These are phyloP conservation scores for Capsella rubella DNA, from an alignment of 441 rosid genomes.

Conservation along the genomic window DNA sequence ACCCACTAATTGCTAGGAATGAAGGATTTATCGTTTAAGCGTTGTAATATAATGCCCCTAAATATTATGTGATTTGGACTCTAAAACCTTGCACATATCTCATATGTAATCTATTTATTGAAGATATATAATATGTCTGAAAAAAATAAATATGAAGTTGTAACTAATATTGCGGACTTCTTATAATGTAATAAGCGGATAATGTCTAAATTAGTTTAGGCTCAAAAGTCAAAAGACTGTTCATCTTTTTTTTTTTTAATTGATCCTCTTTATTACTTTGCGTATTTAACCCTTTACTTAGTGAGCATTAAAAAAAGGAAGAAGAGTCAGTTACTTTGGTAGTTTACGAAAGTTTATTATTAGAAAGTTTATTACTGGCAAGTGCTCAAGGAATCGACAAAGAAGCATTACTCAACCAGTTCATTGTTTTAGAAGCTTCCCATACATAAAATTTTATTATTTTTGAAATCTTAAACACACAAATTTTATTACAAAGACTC, in stretches of 20 bases:
- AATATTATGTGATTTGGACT: background rate
- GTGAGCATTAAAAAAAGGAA: constrained; percentile 6
- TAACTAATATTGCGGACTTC: background rate
- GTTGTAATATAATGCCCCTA: no score
- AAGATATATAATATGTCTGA: background rate
- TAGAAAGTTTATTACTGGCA: no score
- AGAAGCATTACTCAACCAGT: background rate
- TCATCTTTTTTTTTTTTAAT: constrained; percentile 24
- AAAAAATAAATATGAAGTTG: background rate
- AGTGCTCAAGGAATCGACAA: constrained; percentile 11
- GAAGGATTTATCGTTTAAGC: background rate
- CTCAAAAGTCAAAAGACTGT: constrained; percentile 15
- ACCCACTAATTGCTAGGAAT: background rate
- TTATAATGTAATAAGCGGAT: background rate
- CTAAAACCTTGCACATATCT: background rate
- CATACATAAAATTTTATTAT: background rate
- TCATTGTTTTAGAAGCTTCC: constrained; percentile 13
- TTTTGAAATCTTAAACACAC: constrained; percentile 35
- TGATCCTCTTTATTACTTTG: constrained; percentile 1
- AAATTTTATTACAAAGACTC: constrained; percentile 37
- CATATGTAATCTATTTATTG: background rate
- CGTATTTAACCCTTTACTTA: background rate
- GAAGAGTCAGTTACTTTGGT: background rate
- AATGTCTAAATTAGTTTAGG: constrained; percentile 1
- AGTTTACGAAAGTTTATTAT: background rate